Conservation (phyloP, 305 asterid genomes). For the Solanum hybrid region DNA sequence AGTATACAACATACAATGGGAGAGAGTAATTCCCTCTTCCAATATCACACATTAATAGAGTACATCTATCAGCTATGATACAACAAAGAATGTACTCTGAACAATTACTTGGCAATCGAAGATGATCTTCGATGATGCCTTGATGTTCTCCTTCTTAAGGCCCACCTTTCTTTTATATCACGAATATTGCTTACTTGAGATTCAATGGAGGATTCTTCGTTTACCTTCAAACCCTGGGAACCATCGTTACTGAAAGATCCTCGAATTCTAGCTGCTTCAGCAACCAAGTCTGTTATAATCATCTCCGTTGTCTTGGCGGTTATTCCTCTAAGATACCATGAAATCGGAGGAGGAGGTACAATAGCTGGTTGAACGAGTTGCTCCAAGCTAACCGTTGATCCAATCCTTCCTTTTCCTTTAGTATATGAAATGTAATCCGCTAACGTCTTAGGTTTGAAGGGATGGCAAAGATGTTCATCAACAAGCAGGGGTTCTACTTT, state of each 20-base stretch:
- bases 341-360: conserved; percentile 87
- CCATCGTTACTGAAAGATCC: conserved; percentile 14
- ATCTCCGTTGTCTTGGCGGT: conserved; percentile 72
- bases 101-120: neutral
- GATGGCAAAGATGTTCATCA: conserved; percentile 54
- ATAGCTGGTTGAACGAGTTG: conserved; percentile 79
- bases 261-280: conserved; percentile 71
- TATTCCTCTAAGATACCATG: conserved; percentile 91
- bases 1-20: neutral
- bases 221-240: neutral
- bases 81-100: neutral
- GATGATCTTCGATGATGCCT: conserved; percentile 31
- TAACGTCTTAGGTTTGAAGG: conserved; percentile 42
- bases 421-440: conserved; percentile 48
- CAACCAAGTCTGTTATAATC: conserved; percentile 64
- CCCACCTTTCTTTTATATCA: conserved; percentile 71
- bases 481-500: conserved; percentile 64
- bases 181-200: neutral
- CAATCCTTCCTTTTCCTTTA: conserved; percentile 78
- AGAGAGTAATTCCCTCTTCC: neutral
- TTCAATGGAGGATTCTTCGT: conserved; percentile 19
- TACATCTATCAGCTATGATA: neutral
- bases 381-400: conserved; percentile 53
- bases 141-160: conserved; percentile 38
- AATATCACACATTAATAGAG: neutral